Base-by-base conservation (phyloP, 257 asterid species). In the Ajuga chamaepitys region DNA sequence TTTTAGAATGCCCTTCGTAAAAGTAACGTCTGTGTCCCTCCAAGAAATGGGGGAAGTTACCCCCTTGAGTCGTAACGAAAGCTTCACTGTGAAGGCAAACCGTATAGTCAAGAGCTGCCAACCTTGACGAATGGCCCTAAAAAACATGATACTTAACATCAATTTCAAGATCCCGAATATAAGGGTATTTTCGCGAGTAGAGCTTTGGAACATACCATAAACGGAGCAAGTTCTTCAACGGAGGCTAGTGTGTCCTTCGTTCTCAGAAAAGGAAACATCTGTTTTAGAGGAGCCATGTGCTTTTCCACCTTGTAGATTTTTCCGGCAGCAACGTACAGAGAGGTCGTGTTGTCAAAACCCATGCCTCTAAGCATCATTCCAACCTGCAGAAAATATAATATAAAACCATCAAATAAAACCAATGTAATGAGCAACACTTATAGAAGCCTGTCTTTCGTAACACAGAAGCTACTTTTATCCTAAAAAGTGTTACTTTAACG, bases 291-390 rank as follows among this genome's bases (percentile, higher is more conserved):
- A 70, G 91, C 94, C 96, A 94, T 88, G 58, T 94, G 83, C 81
- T 85, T 90, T 71, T 86, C 96, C 38, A 88, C 88, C 72, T 80
- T 83, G 76, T 94, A 94, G 35, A 94, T 88, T 79, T 87, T 88
- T 5, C 99, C 99, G 7, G 99, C 94, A 20, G 99, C 99, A 34
- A 94, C 99, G 30, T 75, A 94, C 47, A 94, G 73, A 56, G 96
- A 77, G 68, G 99, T 88, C 25, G 70, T 83, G 81, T 94, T 94
- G 28, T 88, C 95, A 20, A 94, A 94, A 69, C 99, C 99, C 99
- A 90, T 94, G 14, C 99, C 99, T 70, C 97, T 78, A 32, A 94
- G 96, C 91, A 94, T 90, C 95, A 94, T 86, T 45, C 99, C 99
- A 3, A 94, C 99, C 99, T 93, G 77, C 71, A 76, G 17, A 70